Base-by-base conservation (phyloP, 495 filamentous ascomycete genomes). In the Melanomma pulvis-pyrius region DNA sequence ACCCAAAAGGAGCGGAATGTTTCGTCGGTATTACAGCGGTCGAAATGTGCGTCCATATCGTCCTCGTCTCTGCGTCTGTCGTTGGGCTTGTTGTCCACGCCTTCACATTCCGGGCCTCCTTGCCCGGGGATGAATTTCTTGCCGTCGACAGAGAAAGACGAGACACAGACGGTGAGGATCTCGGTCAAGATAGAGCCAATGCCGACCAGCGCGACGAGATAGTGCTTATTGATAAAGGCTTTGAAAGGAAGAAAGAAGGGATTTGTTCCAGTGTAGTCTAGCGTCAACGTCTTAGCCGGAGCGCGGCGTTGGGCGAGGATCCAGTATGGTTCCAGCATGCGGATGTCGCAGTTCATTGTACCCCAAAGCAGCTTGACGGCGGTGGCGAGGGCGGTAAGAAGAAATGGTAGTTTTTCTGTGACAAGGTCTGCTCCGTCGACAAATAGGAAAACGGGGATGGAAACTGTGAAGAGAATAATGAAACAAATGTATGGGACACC, bases 261-360 rank as follows among this genome's bases (percentile, higher is more conserved):
- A 22, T 88, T 84, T 63, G 87, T 85, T 29, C 86, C 85, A 0
- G 86, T 88, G 74, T 91, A 91, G 74, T 92, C 89, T 0, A 91
- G 81, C 0, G 86, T 87, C 0, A 92, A 80, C 22, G 83, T 86
- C 41, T 80, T 81, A 17, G 86, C 78, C 0, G 82, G 83, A 1
- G 88, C 87, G 65, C 88, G 83, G 0, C 89, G 82, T 32, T 78
- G 75, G 3, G 82, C 85, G 11, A 92, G 81, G 65, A 88, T 82
- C 75, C 87, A 90, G 70, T 88, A 92, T 4, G 89, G 89, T 72
- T 92, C 88, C 64, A 90, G 82, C 82, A 92, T 87, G 56, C 89
- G 84, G 49, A 92, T 79, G 56, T 86, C 83, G 53, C 82, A 87
- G 63, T 92, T 89, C n/a, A 92, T 79, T 21, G 86, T 84, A 52